Conservation (phyloP, 371 early-diverging fungal species). For the Actinomucor elegans region DNA sequence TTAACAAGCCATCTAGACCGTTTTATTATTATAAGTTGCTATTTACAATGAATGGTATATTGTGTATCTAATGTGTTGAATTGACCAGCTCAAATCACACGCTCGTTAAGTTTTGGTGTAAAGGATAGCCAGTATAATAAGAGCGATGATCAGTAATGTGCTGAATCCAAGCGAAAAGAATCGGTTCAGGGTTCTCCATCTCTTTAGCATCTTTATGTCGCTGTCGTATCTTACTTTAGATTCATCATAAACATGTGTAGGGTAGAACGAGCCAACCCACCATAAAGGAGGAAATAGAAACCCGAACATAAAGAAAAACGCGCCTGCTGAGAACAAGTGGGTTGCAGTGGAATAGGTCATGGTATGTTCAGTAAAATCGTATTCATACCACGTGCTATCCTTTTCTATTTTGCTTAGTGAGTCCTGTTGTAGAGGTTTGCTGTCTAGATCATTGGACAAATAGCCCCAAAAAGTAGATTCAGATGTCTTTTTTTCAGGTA, state of each 20-base stretch:
- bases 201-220: slow-evolving; percentile 31
- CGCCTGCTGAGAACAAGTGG: slow-evolving; percentile 28
- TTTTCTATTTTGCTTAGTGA: neutral
- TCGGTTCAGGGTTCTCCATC: slow-evolving; percentile 40
- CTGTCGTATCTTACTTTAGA: neutral
- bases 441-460: slow-evolving; percentile 3
- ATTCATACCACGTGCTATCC: neutral
- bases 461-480: slow-evolving; percentile 8
- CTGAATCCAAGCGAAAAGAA: slow-evolving; percentile 43
- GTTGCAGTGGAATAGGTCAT: neutral
- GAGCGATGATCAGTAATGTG: slow-evolving; percentile 25
- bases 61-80: neutral
- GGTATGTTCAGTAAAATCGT: neutral
- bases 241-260: slow-evolving; percentile 9
- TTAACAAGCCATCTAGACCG: no score
- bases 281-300: slow-evolving; percentile 41
- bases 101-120: slow-evolving; percentile 1
- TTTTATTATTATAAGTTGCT: no score
- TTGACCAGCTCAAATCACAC: no score
- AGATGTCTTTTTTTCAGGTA: neutral
- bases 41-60: no score
- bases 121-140: slow-evolving; percentile 29
- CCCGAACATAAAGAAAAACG: slow-evolving; percentile 37
- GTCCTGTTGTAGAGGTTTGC: neutral
- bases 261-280: slow-evolving; percentile 43